Percentiles rank a stretch among this genome's conserved stretches.
phyloP scores from a whole-genome alignment of 805 yeast genomes.

The Candida ulmi region DNA sequence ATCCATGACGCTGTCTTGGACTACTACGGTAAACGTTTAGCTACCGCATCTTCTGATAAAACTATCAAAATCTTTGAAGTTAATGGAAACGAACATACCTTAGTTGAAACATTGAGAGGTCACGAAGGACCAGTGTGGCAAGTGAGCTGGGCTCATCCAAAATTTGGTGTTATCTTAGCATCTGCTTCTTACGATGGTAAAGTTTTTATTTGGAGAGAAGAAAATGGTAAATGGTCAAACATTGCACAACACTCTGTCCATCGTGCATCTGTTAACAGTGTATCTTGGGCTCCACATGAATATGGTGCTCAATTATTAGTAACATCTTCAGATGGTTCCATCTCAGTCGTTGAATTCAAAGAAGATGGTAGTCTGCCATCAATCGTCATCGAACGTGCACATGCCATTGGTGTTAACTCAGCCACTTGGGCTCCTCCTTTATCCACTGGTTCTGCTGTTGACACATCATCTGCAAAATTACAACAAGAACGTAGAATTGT shows the following conservation, averaged over 20 bases:
- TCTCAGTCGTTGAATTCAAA: constrained; percentile 84
- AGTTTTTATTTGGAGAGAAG: constrained; percentile 93
- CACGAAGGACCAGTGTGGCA: constrained; percentile 99
- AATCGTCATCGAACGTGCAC: constrained; percentile 54
- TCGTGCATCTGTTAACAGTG: constrained; percentile 91
- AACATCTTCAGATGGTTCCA: constrained; percentile 89
- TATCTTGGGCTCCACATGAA: constrained; percentile 96
- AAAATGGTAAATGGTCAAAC: constrained; percentile 79
- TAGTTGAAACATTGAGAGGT: constrained; percentile 80
- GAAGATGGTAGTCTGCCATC: constrained; percentile 80
- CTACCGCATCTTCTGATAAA: constrained; percentile 94
- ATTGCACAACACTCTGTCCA: constrained; percentile 85
- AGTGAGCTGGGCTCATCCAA: constrained; percentile 98
- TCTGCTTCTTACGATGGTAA: constrained; percentile 95
- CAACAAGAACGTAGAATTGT: constrained; percentile 68
- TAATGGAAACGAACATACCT: constrained; percentile 75
- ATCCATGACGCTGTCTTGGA: constrained; percentile 97
- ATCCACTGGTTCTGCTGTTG: constrained; percentile 26
- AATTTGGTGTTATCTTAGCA: constrained; percentile 91
- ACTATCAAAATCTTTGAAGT: constrained; percentile 92
- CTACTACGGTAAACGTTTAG: constrained; percentile 92
- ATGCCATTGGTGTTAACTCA: constrained; percentile 88
- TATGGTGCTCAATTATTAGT: constrained; percentile 89
- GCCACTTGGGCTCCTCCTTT: constrained; percentile 89
- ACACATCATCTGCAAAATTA: constrained; percentile 20